Base-by-base conservation (phyloP, 331 rosid genomes). In the Acacia concinna region DNA sequence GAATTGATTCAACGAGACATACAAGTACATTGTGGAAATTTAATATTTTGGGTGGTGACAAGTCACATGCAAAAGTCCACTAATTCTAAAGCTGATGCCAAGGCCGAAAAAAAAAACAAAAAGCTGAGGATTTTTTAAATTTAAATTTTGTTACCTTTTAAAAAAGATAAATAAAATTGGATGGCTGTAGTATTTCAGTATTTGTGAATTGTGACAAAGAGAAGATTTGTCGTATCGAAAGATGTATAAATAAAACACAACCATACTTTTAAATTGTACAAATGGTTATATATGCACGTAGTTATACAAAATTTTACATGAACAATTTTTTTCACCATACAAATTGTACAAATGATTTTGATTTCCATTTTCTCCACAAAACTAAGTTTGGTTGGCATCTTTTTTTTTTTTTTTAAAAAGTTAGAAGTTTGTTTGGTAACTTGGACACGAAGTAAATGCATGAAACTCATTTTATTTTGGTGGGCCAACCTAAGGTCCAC, bases 401-500 rank as follows among this genome's bases (percentile, higher is more conserved):
- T n/a, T 6, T 1, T 25, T 0, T 23, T 60, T 27, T 18, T 49
- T 15, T 46, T 46, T 3, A 0, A 3, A 5, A 0, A 1, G n/a
- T n/a, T n/a, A 4, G 51, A 0, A 4, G 28, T 65, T 34, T 34
- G 71, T 37, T 66, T 37, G 71, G 11, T n/a, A 5, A 59, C 10
- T 20, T 47, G 5, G 63, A 11, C 6, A 46, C 20, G 35, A 60
- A 27, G 37, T 28, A 27, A 27, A 13, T 60, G 37, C 14, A 14
- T 47, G 56, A 23, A 60, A 28, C n/a, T 28, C 10, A 57, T 8
- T 54, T 21, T 9, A 1, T 54, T 79, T 82, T 85, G 74, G 74
- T 75, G 77, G 86, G 80, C 79, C 88, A 75, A 25, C 49, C n/a
- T 32, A 62, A 54, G 67, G 52, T 6, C 41, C 68, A 64, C 14